A percentile compares a stretch with the other conserved stretches of the same genome.
These are phyloP conservation scores for Candida vaughaniae DNA, from an alignment of 805 yeast species.

Conservation along the genomic window DNA sequence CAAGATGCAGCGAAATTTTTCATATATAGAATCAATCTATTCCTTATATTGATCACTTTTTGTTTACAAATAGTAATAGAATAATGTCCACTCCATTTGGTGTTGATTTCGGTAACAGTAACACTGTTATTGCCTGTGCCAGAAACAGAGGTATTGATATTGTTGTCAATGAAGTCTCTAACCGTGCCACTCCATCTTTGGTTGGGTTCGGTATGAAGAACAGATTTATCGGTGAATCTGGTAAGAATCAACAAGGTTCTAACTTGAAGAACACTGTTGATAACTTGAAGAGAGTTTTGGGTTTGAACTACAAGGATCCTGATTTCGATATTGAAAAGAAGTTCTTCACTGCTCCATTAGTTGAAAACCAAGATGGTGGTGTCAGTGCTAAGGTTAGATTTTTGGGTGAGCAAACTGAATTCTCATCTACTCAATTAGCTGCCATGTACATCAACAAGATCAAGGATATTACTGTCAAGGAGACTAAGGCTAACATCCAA, in stretches of 20 bases:
- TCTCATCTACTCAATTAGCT: slow-evolving; percentile 84
- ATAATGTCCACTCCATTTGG: slow-evolving; percentile 93
- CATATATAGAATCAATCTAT: slow-evolving; percentile 1
- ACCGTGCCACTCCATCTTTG: slow-evolving; percentile 89
- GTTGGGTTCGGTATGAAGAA: slow-evolving; percentile 89
- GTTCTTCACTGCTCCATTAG: slow-evolving; percentile 71
- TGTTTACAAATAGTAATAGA: slow-evolving; percentile 7
- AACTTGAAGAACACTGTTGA: slow-evolving; percentile 96
- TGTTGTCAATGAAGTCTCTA: slow-evolving; percentile 97
- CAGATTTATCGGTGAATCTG: slow-evolving; percentile 93
- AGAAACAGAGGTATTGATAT: slow-evolving; percentile 98
- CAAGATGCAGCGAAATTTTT: slow-evolving; percentile 5
- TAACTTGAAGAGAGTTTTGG: slow-evolving; percentile 89
- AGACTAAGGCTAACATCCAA: slow-evolving; percentile 75
- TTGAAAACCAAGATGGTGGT: slow-evolving; percentile 66
- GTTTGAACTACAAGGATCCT: slow-evolving; percentile 71
- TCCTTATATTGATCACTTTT: not conserved
- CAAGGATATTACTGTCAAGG: slow-evolving; percentile 74
- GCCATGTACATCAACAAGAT: slow-evolving; percentile 95
- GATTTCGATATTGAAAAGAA: slow-evolving; percentile 73
- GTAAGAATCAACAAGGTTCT: slow-evolving; percentile 94
- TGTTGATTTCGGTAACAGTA: slow-evolving; percentile 95
- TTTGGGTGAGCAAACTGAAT: slow-evolving; percentile 73
- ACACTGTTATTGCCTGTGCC: slow-evolving; percentile 92
- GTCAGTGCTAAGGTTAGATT: slow-evolving; percentile 85